A percentile compares a stretch with the other conserved stretches of the same genome.
Evolutionary conservation across 306 rosid genomes (phyloP).

Genomic region (Pyrus communis): DNA sequence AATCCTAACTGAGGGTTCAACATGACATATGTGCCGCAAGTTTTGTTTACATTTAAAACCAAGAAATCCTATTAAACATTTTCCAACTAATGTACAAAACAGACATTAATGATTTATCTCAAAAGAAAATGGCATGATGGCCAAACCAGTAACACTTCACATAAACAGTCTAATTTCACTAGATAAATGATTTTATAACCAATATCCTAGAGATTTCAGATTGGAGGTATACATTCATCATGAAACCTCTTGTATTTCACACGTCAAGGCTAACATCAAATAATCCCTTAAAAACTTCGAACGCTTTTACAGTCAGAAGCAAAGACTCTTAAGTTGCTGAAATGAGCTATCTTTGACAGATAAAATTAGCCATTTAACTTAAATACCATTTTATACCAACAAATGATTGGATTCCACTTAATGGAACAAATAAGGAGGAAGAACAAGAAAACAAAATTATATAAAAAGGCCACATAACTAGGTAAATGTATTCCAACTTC

Average conservation of each 20-base stretch:
- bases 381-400: neutral
- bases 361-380: neutral
- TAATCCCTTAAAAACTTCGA: neutral
- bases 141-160: neutral
- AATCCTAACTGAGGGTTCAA: neutral
- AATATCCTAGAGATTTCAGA: neutral
- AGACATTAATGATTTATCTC: neutral
- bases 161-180: neutral
- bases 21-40: neutral
- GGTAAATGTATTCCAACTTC: conserved; percentile 1
- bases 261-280: neutral
- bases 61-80: neutral
- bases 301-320: neutral
- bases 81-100: neutral
- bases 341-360: neutral
- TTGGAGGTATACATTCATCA: neutral
- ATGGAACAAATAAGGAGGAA: neutral
- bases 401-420: neutral
- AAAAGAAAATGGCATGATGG: neutral
- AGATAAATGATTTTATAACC: neutral
- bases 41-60: neutral
- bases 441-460: neutral
- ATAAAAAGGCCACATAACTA: neutral
- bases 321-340: neutral
- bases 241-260: neutral